These are phyloP conservation scores for Aspergillus affinis DNA, from an alignment of 495 filamentous ascomycete species.

Conservation along the genomic window DNA sequence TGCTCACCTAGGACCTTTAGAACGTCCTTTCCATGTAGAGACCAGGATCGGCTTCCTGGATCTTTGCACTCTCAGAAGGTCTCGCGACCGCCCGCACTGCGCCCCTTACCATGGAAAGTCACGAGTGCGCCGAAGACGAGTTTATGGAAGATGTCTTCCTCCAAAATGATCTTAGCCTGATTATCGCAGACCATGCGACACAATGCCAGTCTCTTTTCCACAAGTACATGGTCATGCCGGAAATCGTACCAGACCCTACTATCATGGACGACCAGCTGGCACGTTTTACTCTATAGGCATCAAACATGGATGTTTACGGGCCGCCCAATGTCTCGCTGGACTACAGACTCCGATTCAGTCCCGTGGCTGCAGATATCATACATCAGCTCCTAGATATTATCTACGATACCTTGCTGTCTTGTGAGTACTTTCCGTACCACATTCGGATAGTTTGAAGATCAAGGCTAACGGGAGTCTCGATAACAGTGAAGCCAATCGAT, in stretches of 20 bases:
- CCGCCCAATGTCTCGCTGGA: conserved; percentile 35
- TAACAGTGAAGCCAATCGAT: conserved; percentile 32
- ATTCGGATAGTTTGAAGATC: conserved; percentile 1
- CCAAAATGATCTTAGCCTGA: conserved; percentile 30
- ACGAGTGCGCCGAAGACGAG: conserved; percentile 21
- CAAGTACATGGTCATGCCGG: conserved; percentile 23
- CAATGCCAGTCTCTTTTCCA: conserved; percentile 29
- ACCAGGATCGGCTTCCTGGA: conserved; percentile 12
- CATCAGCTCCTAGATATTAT: conserved; percentile 33
- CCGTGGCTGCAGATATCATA: conserved; percentile 29
- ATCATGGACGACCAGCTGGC: conserved; percentile 34
- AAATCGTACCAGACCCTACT: conserved; percentile 32
- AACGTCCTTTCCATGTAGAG: conserved; percentile 7
- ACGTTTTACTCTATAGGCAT: conserved; percentile 33
- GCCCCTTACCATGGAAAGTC: conserved; percentile 19
- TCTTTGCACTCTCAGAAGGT: conserved; percentile 15
- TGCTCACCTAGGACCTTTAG: conserved; percentile 5
- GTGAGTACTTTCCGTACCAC: conserved; percentile 21
- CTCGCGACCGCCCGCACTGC: conserved; percentile 9
- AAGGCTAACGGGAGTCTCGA: conserved; percentile 23
- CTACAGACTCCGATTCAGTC: conserved; percentile 35
- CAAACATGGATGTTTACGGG: conserved; percentile 37
- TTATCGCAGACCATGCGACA: conserved; percentile 33
- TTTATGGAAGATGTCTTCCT: conserved; percentile 33
- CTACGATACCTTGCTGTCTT: conserved; percentile 25